Conservation (phyloP, 805 yeast species). For the Phaffomyces thermotolerans region DNA sequence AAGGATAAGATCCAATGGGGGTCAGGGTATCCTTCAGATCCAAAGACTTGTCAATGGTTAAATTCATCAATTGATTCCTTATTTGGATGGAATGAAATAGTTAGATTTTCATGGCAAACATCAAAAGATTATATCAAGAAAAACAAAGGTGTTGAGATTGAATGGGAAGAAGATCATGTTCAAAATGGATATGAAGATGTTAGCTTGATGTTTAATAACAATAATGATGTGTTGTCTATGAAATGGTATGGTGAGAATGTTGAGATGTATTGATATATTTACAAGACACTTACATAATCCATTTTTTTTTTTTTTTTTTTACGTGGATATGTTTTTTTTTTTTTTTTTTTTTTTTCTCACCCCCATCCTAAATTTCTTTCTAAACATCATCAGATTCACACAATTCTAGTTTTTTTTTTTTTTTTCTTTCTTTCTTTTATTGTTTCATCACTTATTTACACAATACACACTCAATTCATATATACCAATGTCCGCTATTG, state of each 20-base stretch:
- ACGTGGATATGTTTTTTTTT: no score
- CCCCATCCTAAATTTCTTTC: not conserved
- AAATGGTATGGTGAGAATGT: conserved; percentile 24
- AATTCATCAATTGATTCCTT: conserved; percentile 53
- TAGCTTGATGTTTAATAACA: conserved; percentile 8
- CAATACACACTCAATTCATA: no score
- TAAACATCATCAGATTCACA: conserved; percentile 3
- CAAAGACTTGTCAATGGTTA: conserved; percentile 77
- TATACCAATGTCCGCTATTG: conserved; percentile 14
- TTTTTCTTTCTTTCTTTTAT: no score
- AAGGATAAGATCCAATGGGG: conserved; percentile 42
- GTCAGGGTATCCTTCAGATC: conserved; percentile 94
- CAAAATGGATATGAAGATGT: conserved; percentile 22
- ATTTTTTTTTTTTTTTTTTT: no score
- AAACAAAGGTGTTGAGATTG: conserved; percentile 44
- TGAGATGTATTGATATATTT: no score
- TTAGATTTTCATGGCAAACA: conserved; percentile 93
- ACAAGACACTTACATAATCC: no score
- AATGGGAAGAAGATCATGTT: conserved; percentile 47
- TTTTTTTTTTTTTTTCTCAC: no score
- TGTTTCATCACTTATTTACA: no score
- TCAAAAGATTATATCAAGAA: conserved; percentile 63
- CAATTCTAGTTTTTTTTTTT: no score
- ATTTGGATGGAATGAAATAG: conserved; percentile 78
- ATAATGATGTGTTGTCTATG: conserved; percentile 16